These are phyloP conservation scores for Mycena chlorophos DNA, from an alignment of 768 basidiomycete species.

Conservation along the genomic window DNA sequence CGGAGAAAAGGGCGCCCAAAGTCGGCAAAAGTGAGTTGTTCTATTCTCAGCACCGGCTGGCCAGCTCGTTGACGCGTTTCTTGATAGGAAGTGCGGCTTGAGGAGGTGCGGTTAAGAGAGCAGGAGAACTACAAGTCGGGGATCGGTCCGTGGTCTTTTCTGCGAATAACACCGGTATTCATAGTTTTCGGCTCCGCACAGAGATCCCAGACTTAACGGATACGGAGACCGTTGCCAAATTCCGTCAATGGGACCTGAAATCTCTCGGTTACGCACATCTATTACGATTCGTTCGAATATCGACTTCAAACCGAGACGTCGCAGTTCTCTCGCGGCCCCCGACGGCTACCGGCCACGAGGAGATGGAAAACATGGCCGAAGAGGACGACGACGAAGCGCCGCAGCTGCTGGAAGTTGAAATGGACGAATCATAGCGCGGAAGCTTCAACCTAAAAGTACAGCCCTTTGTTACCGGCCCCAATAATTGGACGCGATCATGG, in stretches of 20 bases:
- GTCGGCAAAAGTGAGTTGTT: too few relatives aligned
- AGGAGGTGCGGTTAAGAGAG: conserved; percentile 70
- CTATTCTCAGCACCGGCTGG: too few relatives aligned
- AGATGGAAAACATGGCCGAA: conserved; percentile 8
- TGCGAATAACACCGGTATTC: not conserved
- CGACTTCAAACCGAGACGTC: conserved; percentile 49
- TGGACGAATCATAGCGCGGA: conserved; percentile 10
- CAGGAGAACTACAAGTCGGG: conserved; percentile 76
- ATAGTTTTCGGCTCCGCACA: conserved; percentile 30
- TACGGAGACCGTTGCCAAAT: conserved; percentile 63
- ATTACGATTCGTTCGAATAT: conserved; percentile 77
- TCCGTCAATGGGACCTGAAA: conserved; percentile 77
- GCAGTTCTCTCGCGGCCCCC: conserved; percentile 49
- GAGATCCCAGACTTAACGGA: conserved; percentile 83
- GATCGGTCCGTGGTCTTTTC: conserved; percentile 54
- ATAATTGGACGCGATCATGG: too few relatives aligned
- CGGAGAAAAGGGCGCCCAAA: conserved; percentile 78
- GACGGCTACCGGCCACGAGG: conserved; percentile 3
- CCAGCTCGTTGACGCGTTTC: too few relatives aligned
- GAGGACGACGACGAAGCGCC: conserved; percentile 15
- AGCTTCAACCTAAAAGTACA: not conserved
- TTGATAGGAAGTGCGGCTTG: conserved; percentile 64
- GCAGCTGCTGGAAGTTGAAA: conserved; percentile 12
- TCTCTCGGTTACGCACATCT: conserved; percentile 70
- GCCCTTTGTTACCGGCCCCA: not conserved